Base-by-base conservation (phyloP, 495 filamentous ascomycete genomes). In the Saxophila tyrrhenica region DNA sequence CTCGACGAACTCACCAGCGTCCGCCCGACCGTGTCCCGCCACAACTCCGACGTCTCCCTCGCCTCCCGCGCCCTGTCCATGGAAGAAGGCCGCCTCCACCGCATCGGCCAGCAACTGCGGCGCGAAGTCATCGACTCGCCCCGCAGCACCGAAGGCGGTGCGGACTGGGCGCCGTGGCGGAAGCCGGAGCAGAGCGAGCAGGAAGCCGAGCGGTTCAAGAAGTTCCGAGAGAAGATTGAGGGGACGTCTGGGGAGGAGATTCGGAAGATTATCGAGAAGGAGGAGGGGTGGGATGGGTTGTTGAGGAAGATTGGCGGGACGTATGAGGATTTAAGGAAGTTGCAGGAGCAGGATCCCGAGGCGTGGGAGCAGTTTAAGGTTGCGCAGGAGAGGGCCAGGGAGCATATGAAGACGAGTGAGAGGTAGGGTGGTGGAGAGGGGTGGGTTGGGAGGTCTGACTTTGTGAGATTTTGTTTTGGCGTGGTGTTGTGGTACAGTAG, bases 41-140 rank as follows among this genome's bases (percentile, higher is more conserved):
- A 83, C 53, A 83, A 78, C 67, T 90, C 86, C 0, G 81, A 89
- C 52, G 83, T 92, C 43, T 89, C 84, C 10, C 75, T 94, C 20
- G 81, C 84, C 47, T 85, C 86, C 20, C 84, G 81, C 48, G 85
- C 83, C 21, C 80, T 91, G 47, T 82, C 84, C 11, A 77, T 87
- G 43, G 92, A 98, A 70, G 92, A 98, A 76, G 92, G 86, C 44
- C 85, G 83, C 38, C 79, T 91, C 56, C 85, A 94, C 62, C 85
- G 89, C 21, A 79, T 89, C 11, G 87, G 88, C 16, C 87, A 94
- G 63, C 79, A 84, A 56, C 75, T 95, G 54, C 82, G 87, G 19
- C 79, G 82, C 1, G 86, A 86, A 50, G 76, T 86, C 62, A 39
- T 61, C 11, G 58, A 61, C 42, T 53, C 54, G 9, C 58, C 58